Base-by-base conservation (phyloP, 148 eudicot species). In the Camellia granthamiana region DNA sequence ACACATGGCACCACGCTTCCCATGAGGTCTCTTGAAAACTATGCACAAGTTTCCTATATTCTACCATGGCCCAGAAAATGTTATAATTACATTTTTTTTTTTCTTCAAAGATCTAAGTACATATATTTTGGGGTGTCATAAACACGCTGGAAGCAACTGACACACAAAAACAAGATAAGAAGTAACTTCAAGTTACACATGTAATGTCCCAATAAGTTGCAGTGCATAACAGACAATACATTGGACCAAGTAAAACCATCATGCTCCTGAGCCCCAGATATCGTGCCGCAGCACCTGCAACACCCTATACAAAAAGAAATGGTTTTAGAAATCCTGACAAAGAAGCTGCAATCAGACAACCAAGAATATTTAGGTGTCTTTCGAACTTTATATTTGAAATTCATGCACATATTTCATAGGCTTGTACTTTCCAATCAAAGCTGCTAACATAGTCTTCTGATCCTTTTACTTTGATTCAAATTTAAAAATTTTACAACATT, bases 231-330 rank as follows among this genome's bases (percentile, higher is more conserved):
- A 83, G 69, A 65, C 83, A 63, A 72, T 87, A 92, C 97, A 92
- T 72, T 61, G 97, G 94, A 67, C 97, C 94, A 83, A 88, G 79
- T 78, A 92, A 86, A 65, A 84, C 76, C 80, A 88, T 73, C 86
- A 92, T 60, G 83, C 92, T 87, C 83, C 90, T 86, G 30, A 92
- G 67, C 51, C 97, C 97, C 88, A 92, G 69, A 79, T 84, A 90
- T 15, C 89, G 81, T 64, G 94, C 81, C 55, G 92, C 90, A 74
- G 90, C 91, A 82, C 87, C 90, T 79, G 88, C 88, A 52, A 90
- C 78, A 74, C 90, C 90, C 95, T 91, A 87, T 60, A 9, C 63
- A 81, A 10, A 16, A 71, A 58, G 44, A 69, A 74, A 52, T 65
- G 19, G 41, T 58, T 70, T 54, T 14, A 69, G 1, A 75, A 63